Conservation (phyloP, 2,329 filamentous ascomycete genomes). For the Tympanopsis confertula region DNA sequence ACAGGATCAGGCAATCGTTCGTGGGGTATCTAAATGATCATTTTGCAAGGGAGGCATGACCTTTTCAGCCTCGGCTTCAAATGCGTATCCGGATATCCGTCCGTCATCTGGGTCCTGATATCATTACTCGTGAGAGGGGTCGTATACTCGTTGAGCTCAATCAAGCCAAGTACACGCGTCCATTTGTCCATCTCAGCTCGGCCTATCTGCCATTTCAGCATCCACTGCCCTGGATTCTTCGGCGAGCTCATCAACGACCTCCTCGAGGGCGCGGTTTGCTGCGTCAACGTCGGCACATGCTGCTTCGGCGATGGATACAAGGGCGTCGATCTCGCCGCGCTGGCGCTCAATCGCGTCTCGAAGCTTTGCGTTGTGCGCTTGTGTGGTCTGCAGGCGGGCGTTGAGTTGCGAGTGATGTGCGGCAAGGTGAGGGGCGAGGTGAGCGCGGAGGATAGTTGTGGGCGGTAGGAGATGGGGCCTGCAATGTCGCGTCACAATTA, state of each 20-base stretch:
- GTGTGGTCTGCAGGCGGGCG: conserved; percentile 41
- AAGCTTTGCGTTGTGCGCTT: conserved; percentile 42
- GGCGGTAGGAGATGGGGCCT: conserved; percentile 47
- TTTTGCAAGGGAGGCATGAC: conserved; percentile 43
- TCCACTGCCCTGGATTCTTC: conserved; percentile 34
- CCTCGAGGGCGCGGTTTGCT: conserved; percentile 35
- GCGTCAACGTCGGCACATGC: conserved; percentile 40
- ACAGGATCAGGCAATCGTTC: conserved; percentile 49
- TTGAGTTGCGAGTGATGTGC: conserved; percentile 43
- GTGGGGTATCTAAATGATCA: conserved; percentile 56
- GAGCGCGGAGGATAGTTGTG: conserved; percentile 36
- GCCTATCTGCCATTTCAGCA: conserved; percentile 26
- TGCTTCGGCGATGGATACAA: conserved; percentile 36
- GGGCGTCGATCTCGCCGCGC: conserved; percentile 37
- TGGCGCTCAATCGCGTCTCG: conserved; percentile 38
- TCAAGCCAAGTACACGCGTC: too few relatives aligned
- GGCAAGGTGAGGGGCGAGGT: conserved; percentile 38
- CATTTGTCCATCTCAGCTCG: too few relatives aligned
- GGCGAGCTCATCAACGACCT: conserved; percentile 33
- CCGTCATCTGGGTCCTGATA: too few relatives aligned
- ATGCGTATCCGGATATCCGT: conserved; percentile 35
- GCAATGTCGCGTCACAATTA: too few relatives aligned
- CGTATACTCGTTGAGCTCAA: too few relatives aligned
- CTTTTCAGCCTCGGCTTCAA: conserved; percentile 29
- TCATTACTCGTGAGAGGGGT: too few relatives aligned